Evolutionary conservation across 208 protist genomes (phyloP), one percentile per base, ranked within the genome.

Genomic region (Acanthamoeba lenticulata): DNA sequence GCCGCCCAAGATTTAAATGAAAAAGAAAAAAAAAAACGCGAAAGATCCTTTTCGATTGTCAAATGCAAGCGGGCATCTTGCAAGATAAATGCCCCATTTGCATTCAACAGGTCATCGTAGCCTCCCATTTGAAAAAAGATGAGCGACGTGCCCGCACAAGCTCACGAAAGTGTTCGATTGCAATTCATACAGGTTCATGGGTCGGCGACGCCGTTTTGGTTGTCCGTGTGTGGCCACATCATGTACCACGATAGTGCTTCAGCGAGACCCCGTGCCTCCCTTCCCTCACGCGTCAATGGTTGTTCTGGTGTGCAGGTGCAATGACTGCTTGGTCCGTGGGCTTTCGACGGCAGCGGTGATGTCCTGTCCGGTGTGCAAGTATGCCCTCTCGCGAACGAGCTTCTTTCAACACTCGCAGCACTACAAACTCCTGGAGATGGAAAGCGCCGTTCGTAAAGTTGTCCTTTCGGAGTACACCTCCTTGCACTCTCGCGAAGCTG

Each of bases 341-440:
- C 65, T 74, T 29, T 74, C 65, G 29, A 74, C 6, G 29, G 65
- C 36, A 6, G 65, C 65, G 29, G 65, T 40, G n/a, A 74, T 74
- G 65, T 21, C 65, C n/a, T 74, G 65, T 74, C 65, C 65, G 4
- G 65, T 74, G 29, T 74, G 65, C 65, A 74, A 74, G 65, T 74
- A 38, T n/a, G 65, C 32, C 29, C 65, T 74, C 29, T 74, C 65
- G 5, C 65, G 65, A 21, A 74, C 65, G 65, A 74, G 65, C 65
- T 74, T 74, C 65, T 74, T 74, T n/a, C 65, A 74, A 29, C 65
- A 74, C 65, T 34, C n/a, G 7, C 65, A 74, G n/a, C n/a, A 42
- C 36, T 24, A 21, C 32, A 74, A 74, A 29, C 36, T 74, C 32
- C 65, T 74, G n/a, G 65, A 74, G 3, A 74, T 74, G 65, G 65